A percentile compares a stretch with the other conserved stretches of the same genome.
phyloP scores from a whole-genome alignment of 495 filamentous ascomycete genomes.

The Talaromyces stipitatus region DNA sequence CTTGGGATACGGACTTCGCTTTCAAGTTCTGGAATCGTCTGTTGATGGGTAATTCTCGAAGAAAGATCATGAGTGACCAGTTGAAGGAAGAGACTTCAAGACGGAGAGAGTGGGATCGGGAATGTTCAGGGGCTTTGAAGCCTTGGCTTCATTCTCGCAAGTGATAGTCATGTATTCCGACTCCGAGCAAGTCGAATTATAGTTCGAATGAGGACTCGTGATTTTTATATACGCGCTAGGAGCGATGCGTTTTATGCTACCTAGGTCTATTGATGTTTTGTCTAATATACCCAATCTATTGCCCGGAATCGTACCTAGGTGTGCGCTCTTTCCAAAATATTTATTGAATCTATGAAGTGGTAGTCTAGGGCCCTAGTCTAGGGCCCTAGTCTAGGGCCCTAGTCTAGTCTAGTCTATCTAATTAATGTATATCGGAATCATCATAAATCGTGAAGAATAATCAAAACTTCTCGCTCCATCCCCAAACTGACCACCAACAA shows the following conservation, averaged over 20 bases:
- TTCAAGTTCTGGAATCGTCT: background rate
- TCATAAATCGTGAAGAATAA: background rate
- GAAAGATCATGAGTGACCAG: background rate
- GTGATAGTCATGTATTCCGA: background rate
- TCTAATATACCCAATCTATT: too few species aligned
- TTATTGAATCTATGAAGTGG: background rate
- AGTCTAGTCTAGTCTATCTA: conserved; percentile 3
- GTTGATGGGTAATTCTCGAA: background rate
- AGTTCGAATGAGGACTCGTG: too few species aligned
- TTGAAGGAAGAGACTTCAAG: background rate
- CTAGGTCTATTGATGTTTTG: too few species aligned
- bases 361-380: too few species aligned
- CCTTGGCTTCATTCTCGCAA: background rate
- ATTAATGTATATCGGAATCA: background rate
- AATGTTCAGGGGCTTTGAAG: background rate
- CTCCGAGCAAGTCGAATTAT: too few species aligned
- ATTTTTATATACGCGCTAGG: too few species aligned
- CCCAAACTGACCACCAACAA: conserved; percentile 65
- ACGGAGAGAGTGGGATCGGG: background rate
- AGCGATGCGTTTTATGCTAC: too few species aligned
- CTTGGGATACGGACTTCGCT: background rate
- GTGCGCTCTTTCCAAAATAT: background rate
- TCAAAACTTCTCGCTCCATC: conserved; percentile 34
- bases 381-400: too few species aligned
- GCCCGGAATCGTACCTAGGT: too few species aligned